phyloP scores from a whole-genome alignment of 2,329 filamentous ascomycete species.

The Rutstroemia sp. region DNA sequence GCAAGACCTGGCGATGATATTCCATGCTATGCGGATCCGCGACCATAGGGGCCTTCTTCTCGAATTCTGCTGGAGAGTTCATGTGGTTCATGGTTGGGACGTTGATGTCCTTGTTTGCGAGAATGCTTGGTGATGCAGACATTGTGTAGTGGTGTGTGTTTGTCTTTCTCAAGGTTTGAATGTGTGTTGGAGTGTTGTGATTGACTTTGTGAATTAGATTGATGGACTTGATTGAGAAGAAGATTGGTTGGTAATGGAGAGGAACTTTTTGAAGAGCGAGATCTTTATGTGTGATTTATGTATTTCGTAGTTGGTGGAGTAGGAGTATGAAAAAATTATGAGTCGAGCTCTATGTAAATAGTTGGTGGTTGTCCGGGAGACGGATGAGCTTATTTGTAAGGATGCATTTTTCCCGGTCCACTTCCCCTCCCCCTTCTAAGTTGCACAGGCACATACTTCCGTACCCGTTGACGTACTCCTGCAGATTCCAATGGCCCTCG shows the following conservation, averaged over 20 bases:
- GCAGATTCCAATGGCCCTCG: background rate
- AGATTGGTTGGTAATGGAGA: background rate
- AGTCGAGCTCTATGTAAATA: background rate
- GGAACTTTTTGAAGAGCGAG: background rate
- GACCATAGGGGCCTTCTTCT: slow-evolving; percentile 2
- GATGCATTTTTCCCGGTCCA: slow-evolving; percentile 3
- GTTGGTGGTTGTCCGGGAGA: slow-evolving; percentile 2
- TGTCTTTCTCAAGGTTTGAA: background rate
- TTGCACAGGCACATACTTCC: background rate
- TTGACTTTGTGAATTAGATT: background rate
- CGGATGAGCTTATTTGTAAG: background rate
- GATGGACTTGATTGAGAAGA: no score
- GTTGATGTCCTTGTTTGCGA: slow-evolving; percentile 62
- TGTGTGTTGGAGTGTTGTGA: background rate
- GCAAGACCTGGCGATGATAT: slow-evolving; percentile 68
- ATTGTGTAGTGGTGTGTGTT: slow-evolving; percentile 31
- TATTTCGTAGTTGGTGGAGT: background rate
- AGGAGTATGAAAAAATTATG: slow-evolving; percentile 4
- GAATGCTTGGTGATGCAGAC: slow-evolving; percentile 45
- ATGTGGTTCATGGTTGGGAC: slow-evolving; percentile 33
- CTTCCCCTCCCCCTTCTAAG: slow-evolving; percentile 1
- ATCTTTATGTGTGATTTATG: slow-evolving; percentile 4
- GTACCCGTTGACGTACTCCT: background rate
- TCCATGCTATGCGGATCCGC: slow-evolving; percentile 59
- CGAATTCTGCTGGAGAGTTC: slow-evolving; percentile 18